A percentile compares a stretch with the other conserved stretches of the same genome.
These are phyloP conservation scores for Meira miltonrushii DNA, from an alignment of 1,284 basidiomycete genomes.

Conservation along the genomic window DNA sequence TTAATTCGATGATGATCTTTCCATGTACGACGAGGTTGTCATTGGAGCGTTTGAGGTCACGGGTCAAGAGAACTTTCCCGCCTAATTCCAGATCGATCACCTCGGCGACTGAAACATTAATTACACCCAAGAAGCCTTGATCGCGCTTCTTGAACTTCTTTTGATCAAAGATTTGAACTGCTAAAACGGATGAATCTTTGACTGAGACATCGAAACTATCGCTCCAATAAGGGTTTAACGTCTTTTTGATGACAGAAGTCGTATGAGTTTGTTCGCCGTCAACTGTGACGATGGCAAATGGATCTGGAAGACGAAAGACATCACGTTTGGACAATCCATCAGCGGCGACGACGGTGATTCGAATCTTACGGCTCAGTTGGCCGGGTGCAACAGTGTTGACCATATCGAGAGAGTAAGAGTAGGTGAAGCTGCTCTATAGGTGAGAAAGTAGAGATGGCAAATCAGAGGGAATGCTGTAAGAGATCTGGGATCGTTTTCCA, in stretches of 20 bases:
- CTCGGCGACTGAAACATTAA: constrained; percentile 82
- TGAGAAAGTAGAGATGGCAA: background rate
- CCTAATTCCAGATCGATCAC: constrained; percentile 83
- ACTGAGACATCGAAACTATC: constrained; percentile 59
- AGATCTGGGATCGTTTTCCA: background rate
- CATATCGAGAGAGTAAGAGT: constrained; percentile 17
- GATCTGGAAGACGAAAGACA: constrained; percentile 71
- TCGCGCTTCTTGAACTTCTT: constrained; percentile 93
- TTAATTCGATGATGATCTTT: constrained; percentile 52
- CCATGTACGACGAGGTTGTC: constrained; percentile 52
- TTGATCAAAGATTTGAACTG: constrained; percentile 94
- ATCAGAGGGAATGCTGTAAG: background rate
- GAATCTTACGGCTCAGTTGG: constrained; percentile 38
- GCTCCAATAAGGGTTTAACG: constrained; percentile 52
- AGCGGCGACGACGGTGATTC: constrained; percentile 51
- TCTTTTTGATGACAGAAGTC: constrained; percentile 59
- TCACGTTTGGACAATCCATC: constrained; percentile 50
- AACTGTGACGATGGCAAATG: constrained; percentile 89
- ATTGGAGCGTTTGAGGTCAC: constrained; percentile 51
- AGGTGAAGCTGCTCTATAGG: background rate
- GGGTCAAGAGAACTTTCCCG: constrained; percentile 62
- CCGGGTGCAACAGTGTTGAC: constrained; percentile 42
- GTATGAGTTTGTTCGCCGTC: constrained; percentile 91
- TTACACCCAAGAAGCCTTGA: constrained; percentile 88
- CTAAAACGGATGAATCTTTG: constrained; percentile 81